A percentile compares a stretch with the other conserved stretches of the same genome.
phyloP scores from a whole-genome alignment of 2,329 filamentous ascomycete genomes.

The Fusarium sp. region DNA sequence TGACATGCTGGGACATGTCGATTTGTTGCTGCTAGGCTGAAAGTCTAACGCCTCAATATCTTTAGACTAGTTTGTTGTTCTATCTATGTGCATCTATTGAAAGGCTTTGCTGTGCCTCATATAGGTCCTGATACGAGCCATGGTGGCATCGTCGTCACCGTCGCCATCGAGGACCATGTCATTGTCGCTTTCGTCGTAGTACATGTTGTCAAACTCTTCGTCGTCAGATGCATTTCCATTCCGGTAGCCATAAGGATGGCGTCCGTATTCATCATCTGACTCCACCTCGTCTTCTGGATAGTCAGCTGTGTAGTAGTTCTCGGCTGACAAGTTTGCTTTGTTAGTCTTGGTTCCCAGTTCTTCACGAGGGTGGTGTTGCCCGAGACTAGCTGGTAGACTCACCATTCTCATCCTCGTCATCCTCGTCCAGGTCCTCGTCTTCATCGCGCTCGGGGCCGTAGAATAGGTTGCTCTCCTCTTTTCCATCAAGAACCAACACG shows the following conservation, averaged over 20 bases:
- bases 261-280: conserved; percentile 66
- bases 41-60: conserved; percentile 30
- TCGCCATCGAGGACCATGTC: conserved; percentile 51
- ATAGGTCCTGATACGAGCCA: conserved; percentile 52
- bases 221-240: conserved; percentile 63
- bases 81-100: conserved; percentile 22
- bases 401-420: conserved; percentile 75
- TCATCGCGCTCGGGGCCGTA: conserved; percentile 69
- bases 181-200: conserved; percentile 50
- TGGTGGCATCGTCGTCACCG: conserved; percentile 49
- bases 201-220: conserved; percentile 61
- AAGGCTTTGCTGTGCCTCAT: conserved; percentile 48
- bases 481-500: conserved; percentile 64
- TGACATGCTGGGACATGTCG: background rate
- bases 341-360: conserved; percentile 19
- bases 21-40: conserved; percentile 5
- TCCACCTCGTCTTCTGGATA: conserved; percentile 84
- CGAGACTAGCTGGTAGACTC: conserved; percentile 31
- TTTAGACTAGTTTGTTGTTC: conserved; percentile 1
- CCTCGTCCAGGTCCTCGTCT: conserved; percentile 66
- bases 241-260: conserved; percentile 64
- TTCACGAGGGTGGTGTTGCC: background rate
- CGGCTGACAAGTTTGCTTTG: conserved; percentile 57
- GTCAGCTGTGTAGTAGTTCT: conserved; percentile 81
- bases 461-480: conserved; percentile 68